phyloP scores from a whole-genome alignment of 768 basidiomycete genomes.

The Tulasnella sp. region DNA sequence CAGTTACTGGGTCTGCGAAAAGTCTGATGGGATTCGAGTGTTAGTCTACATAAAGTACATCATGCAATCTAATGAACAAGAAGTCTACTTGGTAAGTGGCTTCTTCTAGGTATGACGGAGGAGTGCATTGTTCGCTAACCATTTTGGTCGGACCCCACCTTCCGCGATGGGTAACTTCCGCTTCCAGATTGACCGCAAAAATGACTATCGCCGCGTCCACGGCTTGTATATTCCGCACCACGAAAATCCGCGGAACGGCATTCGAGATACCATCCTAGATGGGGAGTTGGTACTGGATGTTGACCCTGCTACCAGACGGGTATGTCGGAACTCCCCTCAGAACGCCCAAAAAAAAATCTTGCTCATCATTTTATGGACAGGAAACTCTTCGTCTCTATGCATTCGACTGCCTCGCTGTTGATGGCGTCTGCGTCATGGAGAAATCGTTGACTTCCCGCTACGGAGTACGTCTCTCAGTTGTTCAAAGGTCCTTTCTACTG shows the following conservation, averaged over 20 bases:
- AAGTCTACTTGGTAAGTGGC: slow-evolving; percentile 73
- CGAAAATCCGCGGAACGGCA: slow-evolving; percentile 65
- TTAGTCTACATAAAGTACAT: slow-evolving; percentile 77
- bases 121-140: neutral
- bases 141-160: neutral
- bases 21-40: slow-evolving; percentile 93
- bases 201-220: slow-evolving; percentile 71
- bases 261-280: slow-evolving; percentile 83
- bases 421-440: slow-evolving; percentile 85
- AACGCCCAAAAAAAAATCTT: neutral
- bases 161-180: neutral
- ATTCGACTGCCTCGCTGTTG: slow-evolving; percentile 90
- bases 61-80: slow-evolving; percentile 49
- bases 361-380: slow-evolving; percentile 48
- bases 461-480: slow-evolving; percentile 60
- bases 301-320: slow-evolving; percentile 67
- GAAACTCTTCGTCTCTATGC: slow-evolving; percentile 80
- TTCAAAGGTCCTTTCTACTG: neutral
- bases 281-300: slow-evolving; percentile 93
- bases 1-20: slow-evolving; percentile 99
- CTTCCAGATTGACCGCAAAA: slow-evolving; percentile 91
- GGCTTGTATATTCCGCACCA: slow-evolving; percentile 92
- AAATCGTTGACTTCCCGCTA: slow-evolving; percentile 84
- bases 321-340: neutral
- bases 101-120: neutral